Evolutionary conservation across 257 asterid species (phyloP).

Genomic region (Solanum acaule): DNA sequence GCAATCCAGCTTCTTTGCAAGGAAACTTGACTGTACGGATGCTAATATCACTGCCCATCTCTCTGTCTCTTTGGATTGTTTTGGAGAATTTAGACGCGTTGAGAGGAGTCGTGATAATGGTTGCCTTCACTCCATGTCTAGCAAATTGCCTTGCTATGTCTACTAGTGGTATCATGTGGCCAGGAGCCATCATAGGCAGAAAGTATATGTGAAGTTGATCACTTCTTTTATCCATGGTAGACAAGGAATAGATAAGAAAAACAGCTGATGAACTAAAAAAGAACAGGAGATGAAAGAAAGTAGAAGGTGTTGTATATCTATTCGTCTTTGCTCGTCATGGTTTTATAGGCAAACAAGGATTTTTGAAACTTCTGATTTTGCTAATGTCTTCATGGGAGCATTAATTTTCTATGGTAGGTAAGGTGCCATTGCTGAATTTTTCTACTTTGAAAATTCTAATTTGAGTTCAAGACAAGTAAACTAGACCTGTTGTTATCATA

Average conservation of each 20-base stretch:
- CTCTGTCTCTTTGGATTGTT: constrained; percentile 10
- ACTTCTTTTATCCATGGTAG: neutral
- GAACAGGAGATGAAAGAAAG: neutral
- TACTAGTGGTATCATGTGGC: constrained; percentile 38
- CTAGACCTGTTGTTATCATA: neutral
- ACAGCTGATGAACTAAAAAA: neutral
- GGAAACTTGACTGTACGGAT: constrained; percentile 16
- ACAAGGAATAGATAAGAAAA: neutral
- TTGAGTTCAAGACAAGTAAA: neutral
- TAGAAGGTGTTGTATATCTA: neutral
- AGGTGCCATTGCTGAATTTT: neutral
- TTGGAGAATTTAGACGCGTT: constrained; percentile 19
- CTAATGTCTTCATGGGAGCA: neutral
- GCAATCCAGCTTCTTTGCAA: constrained; percentile 17
- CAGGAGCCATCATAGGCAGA: constrained; percentile 24
- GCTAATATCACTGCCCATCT: constrained; percentile 7
- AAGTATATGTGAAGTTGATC: constrained; percentile 26
- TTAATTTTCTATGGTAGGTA: neutral
- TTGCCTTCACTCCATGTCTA: constrained; percentile 13
- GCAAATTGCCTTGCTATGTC: constrained; percentile 26
- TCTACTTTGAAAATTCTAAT: neutral
- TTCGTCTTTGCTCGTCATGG: neutral
- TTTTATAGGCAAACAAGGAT: neutral
- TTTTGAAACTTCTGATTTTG: neutral
- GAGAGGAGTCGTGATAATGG: constrained; percentile 18